phyloP scores from a whole-genome alignment of 208 protist species.

The Crithidia expoeki region DNA sequence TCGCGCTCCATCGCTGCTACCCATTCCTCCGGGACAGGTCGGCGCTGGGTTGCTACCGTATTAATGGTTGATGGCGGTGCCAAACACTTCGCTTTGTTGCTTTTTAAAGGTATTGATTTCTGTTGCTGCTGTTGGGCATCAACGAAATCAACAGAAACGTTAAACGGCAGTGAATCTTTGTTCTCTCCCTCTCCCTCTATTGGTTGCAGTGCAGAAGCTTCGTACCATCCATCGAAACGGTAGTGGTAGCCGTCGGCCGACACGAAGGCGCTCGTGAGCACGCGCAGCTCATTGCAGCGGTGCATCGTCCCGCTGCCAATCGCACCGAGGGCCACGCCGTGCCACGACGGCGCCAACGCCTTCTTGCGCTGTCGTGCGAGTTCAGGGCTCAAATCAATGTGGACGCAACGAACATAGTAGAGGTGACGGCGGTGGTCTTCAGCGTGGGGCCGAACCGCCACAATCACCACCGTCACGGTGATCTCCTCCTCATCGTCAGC shows the following conservation, averaged over 20 bases:
- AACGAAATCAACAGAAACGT: background rate
- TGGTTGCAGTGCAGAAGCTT: slow-evolving; percentile 14
- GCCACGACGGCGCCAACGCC: slow-evolving; percentile 27
- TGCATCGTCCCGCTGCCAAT: slow-evolving; percentile 31
- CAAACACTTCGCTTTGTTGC: no score
- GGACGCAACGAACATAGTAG: slow-evolving; percentile 57
- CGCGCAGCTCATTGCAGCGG: slow-evolving; percentile 35
- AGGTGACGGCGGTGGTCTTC: slow-evolving; percentile 47
- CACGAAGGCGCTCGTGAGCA: slow-evolving; percentile 29
- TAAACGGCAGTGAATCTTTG: no score
- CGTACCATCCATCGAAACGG: slow-evolving; percentile 77
- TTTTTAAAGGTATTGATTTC: no score
- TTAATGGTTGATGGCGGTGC: no score
- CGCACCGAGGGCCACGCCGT: slow-evolving; percentile 16
- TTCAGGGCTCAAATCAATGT: slow-evolving; percentile 41
- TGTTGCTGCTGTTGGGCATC: no score
- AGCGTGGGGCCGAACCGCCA: slow-evolving; percentile 49
- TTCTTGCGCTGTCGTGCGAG: slow-evolving; percentile 19
- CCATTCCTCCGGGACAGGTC: slow-evolving; percentile 46
- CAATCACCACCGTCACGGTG: slow-evolving; percentile 45
- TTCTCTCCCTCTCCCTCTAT: slow-evolving; percentile 4
- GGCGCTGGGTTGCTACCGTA: background rate
- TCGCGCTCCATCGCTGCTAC: slow-evolving; percentile 56
- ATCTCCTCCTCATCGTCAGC: slow-evolving; percentile 1
- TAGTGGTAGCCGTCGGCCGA: slow-evolving; percentile 69